phyloP scores from a whole-genome alignment of 2,329 filamentous ascomycete genomes.

The Fusarium duplospermum region DNA sequence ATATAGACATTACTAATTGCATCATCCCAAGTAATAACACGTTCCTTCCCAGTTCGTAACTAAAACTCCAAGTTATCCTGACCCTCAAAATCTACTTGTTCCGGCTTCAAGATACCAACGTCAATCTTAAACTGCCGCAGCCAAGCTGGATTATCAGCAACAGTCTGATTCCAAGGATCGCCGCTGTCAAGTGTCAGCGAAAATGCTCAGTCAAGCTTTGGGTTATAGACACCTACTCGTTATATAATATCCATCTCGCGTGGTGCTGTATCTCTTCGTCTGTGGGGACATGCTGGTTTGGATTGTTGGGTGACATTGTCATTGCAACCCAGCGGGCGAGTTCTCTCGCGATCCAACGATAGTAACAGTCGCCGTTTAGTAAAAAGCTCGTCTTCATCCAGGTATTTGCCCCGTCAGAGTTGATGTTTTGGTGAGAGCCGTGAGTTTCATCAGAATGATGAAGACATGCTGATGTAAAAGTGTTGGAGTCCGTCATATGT shows the following conservation, averaged over 20 bases:
- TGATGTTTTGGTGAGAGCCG: background rate
- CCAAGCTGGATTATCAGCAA: background rate
- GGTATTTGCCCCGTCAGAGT: background rate
- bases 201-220: background rate
- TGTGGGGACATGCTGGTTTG: conserved; percentile 22
- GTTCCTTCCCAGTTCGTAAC: no score
- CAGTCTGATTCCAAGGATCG: background rate
- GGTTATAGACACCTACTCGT: background rate
- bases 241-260: conserved; percentile 16
- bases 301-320: conserved; percentile 30
- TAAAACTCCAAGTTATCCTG: background rate
- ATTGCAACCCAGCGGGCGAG: conserved; percentile 19
- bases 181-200: background rate
- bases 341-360: conserved; percentile 15
- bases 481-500: background rate
- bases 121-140: background rate
- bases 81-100: background rate
- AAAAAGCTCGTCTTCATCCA: background rate
- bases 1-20: background rate
- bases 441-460: background rate
- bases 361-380: background rate
- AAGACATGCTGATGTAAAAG: background rate
- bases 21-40: background rate
- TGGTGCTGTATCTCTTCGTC: conserved; percentile 28
- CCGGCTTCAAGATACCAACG: background rate